Evolutionary conservation across 441 rosid genomes (phyloP).

Genomic region (Bruguiera hainesii): DNA sequence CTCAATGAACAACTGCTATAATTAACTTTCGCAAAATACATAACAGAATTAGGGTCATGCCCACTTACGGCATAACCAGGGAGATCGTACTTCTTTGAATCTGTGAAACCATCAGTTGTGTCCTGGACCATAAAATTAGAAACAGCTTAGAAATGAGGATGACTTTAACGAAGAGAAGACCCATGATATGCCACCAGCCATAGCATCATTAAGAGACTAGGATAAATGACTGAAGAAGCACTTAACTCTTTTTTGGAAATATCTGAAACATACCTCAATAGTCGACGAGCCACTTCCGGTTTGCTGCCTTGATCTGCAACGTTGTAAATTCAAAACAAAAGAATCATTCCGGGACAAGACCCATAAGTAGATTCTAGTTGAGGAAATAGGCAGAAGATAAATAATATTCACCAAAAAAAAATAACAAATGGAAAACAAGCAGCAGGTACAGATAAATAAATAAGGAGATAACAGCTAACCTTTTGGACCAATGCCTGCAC

Average conservation of each 20-base stretch:
- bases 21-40: background rate
- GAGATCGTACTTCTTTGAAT: conserved; percentile 63
- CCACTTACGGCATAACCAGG: conserved; percentile 86
- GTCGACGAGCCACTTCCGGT: conserved; percentile 29
- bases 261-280: conserved; percentile 39
- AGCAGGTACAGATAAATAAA: background rate
- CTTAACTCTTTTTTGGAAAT: background rate
- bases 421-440: background rate
- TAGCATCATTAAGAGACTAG: background rate
- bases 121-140: conserved; percentile 37
- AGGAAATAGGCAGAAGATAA: background rate
- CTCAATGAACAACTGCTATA: background rate
- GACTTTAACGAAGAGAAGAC: background rate
- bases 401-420: background rate
- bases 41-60: conserved; percentile 2
- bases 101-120: conserved; percentile 28
- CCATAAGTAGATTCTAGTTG: background rate
- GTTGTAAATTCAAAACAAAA: conserved; percentile 10
- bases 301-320: conserved; percentile 50
- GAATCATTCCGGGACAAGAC: conserved; percentile 9
- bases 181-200: background rate
- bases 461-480: conserved; percentile 37
- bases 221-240: background rate
- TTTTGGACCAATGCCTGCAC: conserved; percentile 63
- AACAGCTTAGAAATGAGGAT: conserved; percentile 11